These are phyloP conservation scores for Moniliophthora roreri DNA, from an alignment of 1,284 basidiomycete genomes.

Conservation along the genomic window DNA sequence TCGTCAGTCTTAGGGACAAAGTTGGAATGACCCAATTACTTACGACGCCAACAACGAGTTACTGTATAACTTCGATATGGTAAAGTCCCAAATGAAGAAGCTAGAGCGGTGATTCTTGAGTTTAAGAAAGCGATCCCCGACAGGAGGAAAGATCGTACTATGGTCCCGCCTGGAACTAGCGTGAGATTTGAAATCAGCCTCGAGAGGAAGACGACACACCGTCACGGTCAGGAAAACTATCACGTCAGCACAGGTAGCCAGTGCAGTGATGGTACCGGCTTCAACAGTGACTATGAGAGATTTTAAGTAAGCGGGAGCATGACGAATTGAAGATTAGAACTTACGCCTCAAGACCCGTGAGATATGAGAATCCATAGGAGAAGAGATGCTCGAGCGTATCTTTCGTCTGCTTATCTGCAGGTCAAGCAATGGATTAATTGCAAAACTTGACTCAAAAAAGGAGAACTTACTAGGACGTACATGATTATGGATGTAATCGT, in stretches of 20 bases:
- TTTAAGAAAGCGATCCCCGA: too few relatives aligned
- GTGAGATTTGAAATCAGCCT: neutral
- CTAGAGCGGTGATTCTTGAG: neutral
- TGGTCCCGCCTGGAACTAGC: neutral
- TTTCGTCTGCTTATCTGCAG: too few relatives aligned
- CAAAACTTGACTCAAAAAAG: neutral
- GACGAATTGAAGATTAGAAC: too few relatives aligned
- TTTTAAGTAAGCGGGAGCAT: too few relatives aligned
- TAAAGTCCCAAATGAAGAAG: slow-evolving; percentile 2
- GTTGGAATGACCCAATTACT: neutral
- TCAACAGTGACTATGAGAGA: neutral
- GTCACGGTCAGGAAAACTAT: neutral
- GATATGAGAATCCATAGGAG: too few relatives aligned
- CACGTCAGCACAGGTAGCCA: neutral
- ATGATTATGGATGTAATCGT: neutral
- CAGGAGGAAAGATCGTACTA: neutral
- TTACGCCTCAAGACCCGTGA: neutral
- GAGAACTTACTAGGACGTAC: neutral
- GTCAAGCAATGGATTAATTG: too few relatives aligned
- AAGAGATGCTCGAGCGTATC: too few relatives aligned
- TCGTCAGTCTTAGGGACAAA: neutral
- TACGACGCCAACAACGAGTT: slow-evolving; percentile 1
- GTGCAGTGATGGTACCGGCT: neutral
- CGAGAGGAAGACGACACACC: neutral
- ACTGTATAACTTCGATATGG: neutral